phyloP scores from a whole-genome alignment of 768 basidiomycete genomes.

The Mycena alexandri region DNA sequence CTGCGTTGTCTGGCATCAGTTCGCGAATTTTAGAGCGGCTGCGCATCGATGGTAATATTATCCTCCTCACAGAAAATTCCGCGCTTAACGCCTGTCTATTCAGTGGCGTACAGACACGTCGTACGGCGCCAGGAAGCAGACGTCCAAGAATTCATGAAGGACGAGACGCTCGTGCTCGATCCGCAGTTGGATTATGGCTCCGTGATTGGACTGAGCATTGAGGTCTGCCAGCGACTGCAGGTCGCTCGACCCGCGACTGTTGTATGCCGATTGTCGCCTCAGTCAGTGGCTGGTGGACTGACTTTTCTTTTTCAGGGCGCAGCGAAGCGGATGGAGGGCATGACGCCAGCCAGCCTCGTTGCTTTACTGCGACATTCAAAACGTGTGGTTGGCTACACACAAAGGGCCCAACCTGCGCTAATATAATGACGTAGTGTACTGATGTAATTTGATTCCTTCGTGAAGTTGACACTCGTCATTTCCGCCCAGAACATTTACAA shows the following conservation, averaged over 20 bases:
- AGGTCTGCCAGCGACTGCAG: slow-evolving; percentile 76
- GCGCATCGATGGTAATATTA: slow-evolving; percentile 73
- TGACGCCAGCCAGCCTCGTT: slow-evolving; percentile 86
- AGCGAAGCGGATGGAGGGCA: slow-evolving; percentile 93
- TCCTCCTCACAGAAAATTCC: background rate
- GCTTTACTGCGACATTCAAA: slow-evolving; percentile 58
- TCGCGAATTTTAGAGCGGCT: slow-evolving; percentile 69
- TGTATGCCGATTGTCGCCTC: slow-evolving; percentile 51
- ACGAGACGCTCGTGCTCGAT: slow-evolving; percentile 80
- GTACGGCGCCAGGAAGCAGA: slow-evolving; percentile 82
- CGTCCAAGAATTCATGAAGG: slow-evolving; percentile 77
- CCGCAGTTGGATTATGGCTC: slow-evolving; percentile 75
- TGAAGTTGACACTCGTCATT: too few relatives aligned
- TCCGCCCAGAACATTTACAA: too few relatives aligned
- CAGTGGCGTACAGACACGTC: slow-evolving; percentile 74
- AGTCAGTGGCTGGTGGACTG: background rate
- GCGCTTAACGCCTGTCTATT: background rate
- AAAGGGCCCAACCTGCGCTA: too few relatives aligned
- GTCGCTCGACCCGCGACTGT: slow-evolving; percentile 76
- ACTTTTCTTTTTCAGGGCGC: slow-evolving; percentile 70
- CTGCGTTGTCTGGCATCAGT: slow-evolving; percentile 63
- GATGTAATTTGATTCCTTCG: too few relatives aligned
- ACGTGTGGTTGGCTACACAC: background rate
- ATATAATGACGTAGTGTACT: too few relatives aligned
- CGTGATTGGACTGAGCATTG: slow-evolving; percentile 79